These are phyloP conservation scores for Cynanchum wilfordii DNA, from an alignment of 257 asterid genomes.

Conservation along the genomic window DNA sequence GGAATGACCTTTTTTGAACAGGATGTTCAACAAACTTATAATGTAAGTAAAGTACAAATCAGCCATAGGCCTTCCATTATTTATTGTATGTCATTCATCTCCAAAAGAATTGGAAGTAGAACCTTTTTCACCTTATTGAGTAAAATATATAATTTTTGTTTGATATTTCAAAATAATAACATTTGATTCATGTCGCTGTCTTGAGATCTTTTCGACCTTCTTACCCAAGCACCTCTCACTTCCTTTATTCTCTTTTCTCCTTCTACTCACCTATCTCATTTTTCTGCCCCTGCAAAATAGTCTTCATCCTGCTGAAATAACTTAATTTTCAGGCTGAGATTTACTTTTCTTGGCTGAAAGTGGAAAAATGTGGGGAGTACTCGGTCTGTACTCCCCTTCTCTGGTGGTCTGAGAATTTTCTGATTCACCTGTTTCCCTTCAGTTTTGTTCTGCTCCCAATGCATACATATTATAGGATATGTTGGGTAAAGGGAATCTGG, in stretches of 20 bases:
- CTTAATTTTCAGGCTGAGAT: background rate
- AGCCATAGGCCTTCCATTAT: background rate
- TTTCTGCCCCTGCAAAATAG: background rate
- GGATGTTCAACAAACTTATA: background rate
- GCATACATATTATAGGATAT: background rate
- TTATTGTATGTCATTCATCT: background rate
- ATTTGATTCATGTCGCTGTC: background rate
- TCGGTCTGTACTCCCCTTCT: background rate
- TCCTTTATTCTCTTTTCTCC: no score
- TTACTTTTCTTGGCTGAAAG: background rate
- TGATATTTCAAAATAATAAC: background rate
- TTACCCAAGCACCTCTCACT: background rate
- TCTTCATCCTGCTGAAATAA: slow-evolving; percentile 1
- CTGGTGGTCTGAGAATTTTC: background rate
- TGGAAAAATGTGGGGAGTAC: no score
- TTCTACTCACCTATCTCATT: background rate
- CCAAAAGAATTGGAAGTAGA: background rate
- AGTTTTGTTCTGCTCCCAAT: background rate
- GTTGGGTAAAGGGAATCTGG: background rate
- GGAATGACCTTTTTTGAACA: no score
- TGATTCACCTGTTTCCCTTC: background rate
- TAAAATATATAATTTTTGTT: background rate
- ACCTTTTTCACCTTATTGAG: no score
- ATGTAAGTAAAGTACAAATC: background rate
- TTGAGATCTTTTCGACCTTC: background rate